Conservation (phyloP, 2,329 filamentous ascomycete genomes). For the Penicillium decumbens region DNA sequence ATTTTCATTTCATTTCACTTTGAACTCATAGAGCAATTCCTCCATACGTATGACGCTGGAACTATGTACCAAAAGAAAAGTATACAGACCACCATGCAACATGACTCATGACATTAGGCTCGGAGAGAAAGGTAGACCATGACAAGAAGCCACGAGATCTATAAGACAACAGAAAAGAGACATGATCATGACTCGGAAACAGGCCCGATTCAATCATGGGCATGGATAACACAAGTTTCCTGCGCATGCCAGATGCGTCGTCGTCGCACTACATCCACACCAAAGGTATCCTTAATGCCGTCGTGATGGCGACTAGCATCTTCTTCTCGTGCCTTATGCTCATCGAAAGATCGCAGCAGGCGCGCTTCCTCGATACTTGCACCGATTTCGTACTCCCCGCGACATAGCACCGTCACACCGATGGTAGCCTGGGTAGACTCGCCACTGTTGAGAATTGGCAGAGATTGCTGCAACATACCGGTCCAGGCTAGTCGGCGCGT, state of each 20-base stretch:
- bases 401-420: constrained; percentile 69
- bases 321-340: constrained; percentile 12
- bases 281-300: constrained; percentile 37
- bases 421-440: constrained; percentile 59
- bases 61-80: constrained; percentile 7
- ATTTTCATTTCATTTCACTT: neutral
- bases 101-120: constrained; percentile 6
- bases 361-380: constrained; percentile 76
- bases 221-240: constrained; percentile 45
- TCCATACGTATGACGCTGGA: constrained; percentile 13
- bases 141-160: constrained; percentile 1
- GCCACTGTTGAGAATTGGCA: constrained; percentile 60
- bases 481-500: constrained; percentile 80
- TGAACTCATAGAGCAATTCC: neutral
- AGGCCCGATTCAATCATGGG: constrained; percentile 18
- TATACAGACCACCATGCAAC: constrained; percentile 6
- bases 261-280: constrained; percentile 37
- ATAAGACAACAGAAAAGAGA: neutral
- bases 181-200: constrained; percentile 14
- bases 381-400: constrained; percentile 76
- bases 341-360: constrained; percentile 36
- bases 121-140: neutral
- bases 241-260: constrained; percentile 44
- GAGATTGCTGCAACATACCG: constrained; percentile 70
- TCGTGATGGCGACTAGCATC: constrained; percentile 24